These are phyloP conservation scores for Verticillium zaregamsianum DNA, from an alignment of 2,329 filamentous ascomycete genomes.

Conservation along the genomic window DNA sequence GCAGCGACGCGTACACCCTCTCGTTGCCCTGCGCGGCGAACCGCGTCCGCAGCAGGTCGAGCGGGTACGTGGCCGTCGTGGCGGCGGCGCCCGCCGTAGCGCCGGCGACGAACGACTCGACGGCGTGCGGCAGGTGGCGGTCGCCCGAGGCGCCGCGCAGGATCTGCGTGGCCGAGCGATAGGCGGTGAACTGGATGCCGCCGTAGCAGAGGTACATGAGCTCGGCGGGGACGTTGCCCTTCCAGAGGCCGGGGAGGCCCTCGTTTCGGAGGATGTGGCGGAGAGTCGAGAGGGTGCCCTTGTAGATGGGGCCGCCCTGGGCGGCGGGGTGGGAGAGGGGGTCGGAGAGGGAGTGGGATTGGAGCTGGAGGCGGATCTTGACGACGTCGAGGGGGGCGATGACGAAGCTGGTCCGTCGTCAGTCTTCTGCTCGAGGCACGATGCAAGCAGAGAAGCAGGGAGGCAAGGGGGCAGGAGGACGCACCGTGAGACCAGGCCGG, in stretches of 20 bases:
- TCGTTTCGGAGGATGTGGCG: constrained; percentile 74
- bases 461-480: constrained; percentile 8
- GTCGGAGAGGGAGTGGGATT: constrained; percentile 78
- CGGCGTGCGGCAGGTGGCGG: constrained; percentile 48
- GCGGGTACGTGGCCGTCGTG: constrained; percentile 82
- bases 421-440: constrained; percentile 2
- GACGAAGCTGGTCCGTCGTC: constrained; percentile 61
- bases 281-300: constrained; percentile 73
- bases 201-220: constrained; percentile 90
- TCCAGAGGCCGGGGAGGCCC: constrained; percentile 86
- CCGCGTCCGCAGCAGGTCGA: constrained; percentile 87
- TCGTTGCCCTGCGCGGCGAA: constrained; percentile 91
- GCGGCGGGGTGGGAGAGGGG: constrained; percentile 54
- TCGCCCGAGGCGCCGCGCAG: constrained; percentile 49
- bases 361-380: constrained; percentile 95
- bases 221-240: constrained; percentile 95
- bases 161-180: constrained; percentile 68
- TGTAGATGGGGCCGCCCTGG: constrained; percentile 54
- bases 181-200: constrained; percentile 83
- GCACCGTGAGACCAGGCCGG: constrained; percentile 85
- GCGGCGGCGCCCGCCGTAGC: constrained; percentile 78
- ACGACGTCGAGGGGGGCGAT: constrained; percentile 95
- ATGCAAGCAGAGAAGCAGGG: background rate
- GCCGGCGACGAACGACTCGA: constrained; percentile 78
- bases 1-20: constrained; percentile 71